phyloP scores from a whole-genome alignment of 805 yeast species.

The Schizosaccharomyces osmophilus region DNA sequence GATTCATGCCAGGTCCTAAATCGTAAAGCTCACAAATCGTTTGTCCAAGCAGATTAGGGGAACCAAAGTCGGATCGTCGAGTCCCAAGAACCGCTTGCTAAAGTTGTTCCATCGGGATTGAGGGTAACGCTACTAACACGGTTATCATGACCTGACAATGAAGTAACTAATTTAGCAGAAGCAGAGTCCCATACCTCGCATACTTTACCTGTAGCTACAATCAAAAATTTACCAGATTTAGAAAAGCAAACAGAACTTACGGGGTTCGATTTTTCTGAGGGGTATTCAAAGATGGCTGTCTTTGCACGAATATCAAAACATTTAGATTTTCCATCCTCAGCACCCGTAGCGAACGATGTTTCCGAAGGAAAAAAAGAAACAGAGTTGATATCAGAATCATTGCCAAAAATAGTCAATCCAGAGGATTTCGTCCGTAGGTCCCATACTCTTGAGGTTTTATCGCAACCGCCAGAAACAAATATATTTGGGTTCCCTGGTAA shows the following conservation, averaged over 20 bases:
- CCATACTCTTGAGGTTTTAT: constrained; percentile 56
- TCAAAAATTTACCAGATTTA: constrained; percentile 46
- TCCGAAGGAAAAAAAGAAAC: constrained; percentile 47
- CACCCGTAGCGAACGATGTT: constrained; percentile 44
- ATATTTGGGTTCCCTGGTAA: constrained; percentile 33
- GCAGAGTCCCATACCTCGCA: constrained; percentile 15
- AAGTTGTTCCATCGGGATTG: constrained; percentile 50
- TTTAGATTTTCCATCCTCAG: constrained; percentile 52
- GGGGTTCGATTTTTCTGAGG: constrained; percentile 12
- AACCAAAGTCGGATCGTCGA: constrained; percentile 19
- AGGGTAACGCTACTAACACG: constrained; percentile 38
- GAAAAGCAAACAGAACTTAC: constrained; percentile 52
- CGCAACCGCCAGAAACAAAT: constrained; percentile 47
- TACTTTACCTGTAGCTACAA: constrained; percentile 50
- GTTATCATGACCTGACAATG: constrained; percentile 38
- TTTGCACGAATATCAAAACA: constrained; percentile 58
- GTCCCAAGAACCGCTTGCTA: constrained; percentile 68
- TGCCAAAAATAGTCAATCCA: constrained; percentile 21
- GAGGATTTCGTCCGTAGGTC: constrained; percentile 31
- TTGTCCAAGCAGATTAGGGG: constrained; percentile 10
- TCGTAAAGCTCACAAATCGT: not conserved
- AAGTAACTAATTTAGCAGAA: constrained; percentile 16
- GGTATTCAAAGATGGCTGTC: constrained; percentile 33
- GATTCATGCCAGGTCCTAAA: not conserved
- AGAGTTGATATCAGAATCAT: constrained; percentile 39